Evolutionary conservation across 148 eudicot genomes (phyloP).

Genomic region (Suaeda aralocaspica): DNA sequence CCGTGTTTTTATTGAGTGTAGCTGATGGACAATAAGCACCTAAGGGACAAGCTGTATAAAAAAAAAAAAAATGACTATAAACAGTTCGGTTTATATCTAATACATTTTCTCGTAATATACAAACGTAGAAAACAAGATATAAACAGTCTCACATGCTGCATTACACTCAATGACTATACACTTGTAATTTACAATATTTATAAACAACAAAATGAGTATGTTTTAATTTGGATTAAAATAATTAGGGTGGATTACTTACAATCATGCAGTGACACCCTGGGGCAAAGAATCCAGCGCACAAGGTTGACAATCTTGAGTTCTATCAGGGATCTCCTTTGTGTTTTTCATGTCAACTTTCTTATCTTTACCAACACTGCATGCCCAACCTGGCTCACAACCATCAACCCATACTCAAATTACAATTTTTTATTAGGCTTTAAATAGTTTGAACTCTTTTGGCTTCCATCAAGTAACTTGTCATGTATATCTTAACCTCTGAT

Average conservation of each 20-base stretch:
- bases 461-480: slow-evolving; percentile 50
- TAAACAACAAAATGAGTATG: not conserved
- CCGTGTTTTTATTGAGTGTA: slow-evolving; percentile 61
- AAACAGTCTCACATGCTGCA: no score
- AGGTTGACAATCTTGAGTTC: slow-evolving; percentile 59
- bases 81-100: no score
- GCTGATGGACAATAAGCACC: slow-evolving; percentile 89
- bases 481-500: slow-evolving; percentile 79
- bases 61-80: no score
- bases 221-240: no score
- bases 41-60: slow-evolving; percentile 75
- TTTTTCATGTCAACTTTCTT: slow-evolving; percentile 56
- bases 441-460: slow-evolving; percentile 39
- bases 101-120: no score
- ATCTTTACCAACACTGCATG: slow-evolving; percentile 43
- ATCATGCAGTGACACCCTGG: slow-evolving; percentile 99
- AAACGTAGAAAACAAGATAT: no score
- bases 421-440: slow-evolving; percentile 73
- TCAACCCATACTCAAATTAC: slow-evolving; percentile 70
- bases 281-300: slow-evolving; percentile 95
- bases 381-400: slow-evolving; percentile 98
- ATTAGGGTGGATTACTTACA: slow-evolving; percentile 44
- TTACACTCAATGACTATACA: no score
- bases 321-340: slow-evolving; percentile 45
- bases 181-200: no score